Percentiles rank a stretch among this genome's conserved stretches.
These are phyloP conservation scores for Globisporangium lucens DNA, from an alignment of 352 stramenopile genomes.

Conservation along the genomic window DNA sequence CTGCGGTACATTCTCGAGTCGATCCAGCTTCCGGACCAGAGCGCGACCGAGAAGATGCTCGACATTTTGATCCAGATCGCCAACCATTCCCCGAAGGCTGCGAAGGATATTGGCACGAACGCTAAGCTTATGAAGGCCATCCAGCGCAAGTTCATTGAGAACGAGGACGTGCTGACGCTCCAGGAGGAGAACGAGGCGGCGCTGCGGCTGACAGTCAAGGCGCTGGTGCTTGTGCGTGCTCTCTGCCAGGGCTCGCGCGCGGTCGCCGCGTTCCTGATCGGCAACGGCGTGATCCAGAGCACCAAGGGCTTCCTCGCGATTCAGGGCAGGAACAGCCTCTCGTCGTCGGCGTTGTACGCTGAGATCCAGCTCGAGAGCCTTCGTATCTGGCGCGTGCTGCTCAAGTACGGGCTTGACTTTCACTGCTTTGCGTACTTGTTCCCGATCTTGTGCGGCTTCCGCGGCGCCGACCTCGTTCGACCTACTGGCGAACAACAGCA, in stretches of 20 bases:
- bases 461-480: constrained; percentile 17
- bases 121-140: constrained; percentile 37
- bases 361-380: constrained; percentile 53
- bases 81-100: constrained; percentile 44
- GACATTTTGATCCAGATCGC: constrained; percentile 50
- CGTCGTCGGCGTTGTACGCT: constrained; percentile 19
- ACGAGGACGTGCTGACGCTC: constrained; percentile 37
- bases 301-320: constrained; percentile 59
- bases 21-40: constrained; percentile 40
- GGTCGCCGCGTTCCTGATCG: constrained; percentile 34
- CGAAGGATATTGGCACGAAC: constrained; percentile 47
- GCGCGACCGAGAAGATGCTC: constrained; percentile 46
- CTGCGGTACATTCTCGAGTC: constrained; percentile 50
- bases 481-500: neutral
- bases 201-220: constrained; percentile 39
- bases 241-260: constrained; percentile 51
- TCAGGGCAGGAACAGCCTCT: constrained; percentile 12
- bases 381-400: constrained; percentile 57
- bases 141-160: constrained; percentile 51
- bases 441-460: constrained; percentile 45
- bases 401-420: constrained; percentile 65
- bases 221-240: constrained; percentile 37
- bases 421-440: constrained; percentile 71
- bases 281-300: constrained; percentile 47
- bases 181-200: constrained; percentile 24